Percentiles rank a stretch among this genome's conserved stretches.
Evolutionary conservation across 2,329 filamentous ascomycete genomes (phyloP).

Genomic region (Neofusicoccum kwambonambiense): DNA sequence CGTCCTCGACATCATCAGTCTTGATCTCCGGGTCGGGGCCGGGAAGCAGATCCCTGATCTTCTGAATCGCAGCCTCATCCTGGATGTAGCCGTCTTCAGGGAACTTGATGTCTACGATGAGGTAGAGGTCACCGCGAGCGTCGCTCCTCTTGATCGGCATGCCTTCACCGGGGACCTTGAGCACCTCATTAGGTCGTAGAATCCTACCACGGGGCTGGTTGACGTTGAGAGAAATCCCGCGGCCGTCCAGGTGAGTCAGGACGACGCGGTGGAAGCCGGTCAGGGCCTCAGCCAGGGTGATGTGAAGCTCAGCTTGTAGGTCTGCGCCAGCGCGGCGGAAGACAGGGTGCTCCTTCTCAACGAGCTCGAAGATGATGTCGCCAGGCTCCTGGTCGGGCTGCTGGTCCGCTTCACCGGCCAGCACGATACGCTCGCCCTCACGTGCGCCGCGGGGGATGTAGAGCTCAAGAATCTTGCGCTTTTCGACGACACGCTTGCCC

Average conservation of each 20-base stretch:
- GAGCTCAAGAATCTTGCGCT: constrained; percentile 92
- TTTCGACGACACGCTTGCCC: constrained; percentile 79
- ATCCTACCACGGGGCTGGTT: constrained; percentile 71
- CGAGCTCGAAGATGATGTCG: constrained; percentile 86
- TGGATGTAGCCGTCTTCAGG: constrained; percentile 80
- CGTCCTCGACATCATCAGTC: constrained; percentile 73
- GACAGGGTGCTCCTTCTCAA: constrained; percentile 75
- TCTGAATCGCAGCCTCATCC: constrained; percentile 66
- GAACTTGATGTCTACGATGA: constrained; percentile 83
- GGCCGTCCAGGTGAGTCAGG: constrained; percentile 86
- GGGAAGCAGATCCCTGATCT: constrained; percentile 74
- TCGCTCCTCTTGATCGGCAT: constrained; percentile 93
- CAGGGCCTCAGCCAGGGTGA: constrained; percentile 81
- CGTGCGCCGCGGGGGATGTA: constrained; percentile 84
- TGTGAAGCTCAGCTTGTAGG: constrained; percentile 74
- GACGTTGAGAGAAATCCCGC: constrained; percentile 79
- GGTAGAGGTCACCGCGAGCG: constrained; percentile 78
- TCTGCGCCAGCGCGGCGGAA: constrained; percentile 85
- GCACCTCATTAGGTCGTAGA: constrained; percentile 75
- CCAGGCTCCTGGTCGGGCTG: constrained; percentile 84
- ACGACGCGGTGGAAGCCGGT: constrained; percentile 89
- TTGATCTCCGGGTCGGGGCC: constrained; percentile 54
- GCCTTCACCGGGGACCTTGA: constrained; percentile 85
- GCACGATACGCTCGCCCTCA: constrained; percentile 81
- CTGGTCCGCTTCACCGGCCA: constrained; percentile 94